phyloP scores from a whole-genome alignment of 2,329 filamentous ascomycete genomes.

The Sarocladium kiliense region DNA sequence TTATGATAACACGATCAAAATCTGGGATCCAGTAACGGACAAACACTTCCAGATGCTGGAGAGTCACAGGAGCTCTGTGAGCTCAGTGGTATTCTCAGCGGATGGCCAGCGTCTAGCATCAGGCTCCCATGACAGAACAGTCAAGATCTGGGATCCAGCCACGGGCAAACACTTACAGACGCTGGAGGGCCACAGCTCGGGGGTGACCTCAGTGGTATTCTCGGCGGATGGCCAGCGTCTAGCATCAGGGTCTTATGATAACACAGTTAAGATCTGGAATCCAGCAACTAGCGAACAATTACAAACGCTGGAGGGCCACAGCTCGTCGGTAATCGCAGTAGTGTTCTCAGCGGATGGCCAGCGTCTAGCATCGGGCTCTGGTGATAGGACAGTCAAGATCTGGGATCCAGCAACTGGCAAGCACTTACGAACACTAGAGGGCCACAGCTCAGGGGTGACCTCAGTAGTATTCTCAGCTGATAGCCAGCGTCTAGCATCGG shows the following conservation, averaged over 20 bases:
- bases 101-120: not conserved
- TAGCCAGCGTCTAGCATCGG: not conserved
- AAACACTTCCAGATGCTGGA: constrained; percentile 11
- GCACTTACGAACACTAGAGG: too few species aligned
- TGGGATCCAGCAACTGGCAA: too few species aligned
- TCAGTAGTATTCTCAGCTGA: not conserved
- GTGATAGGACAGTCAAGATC: too few species aligned
- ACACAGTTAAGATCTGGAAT: constrained; percentile 9
- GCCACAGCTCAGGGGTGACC: too few species aligned
- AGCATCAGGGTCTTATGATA: constrained; percentile 2
- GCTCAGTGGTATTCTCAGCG: not conserved
- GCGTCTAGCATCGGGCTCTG: not conserved
- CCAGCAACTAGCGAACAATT: not conserved
- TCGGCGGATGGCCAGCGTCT: constrained; percentile 6
- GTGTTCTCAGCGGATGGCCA: constrained; percentile 6
- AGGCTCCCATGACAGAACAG: not conserved
- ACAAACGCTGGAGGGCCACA: constrained; percentile 6
- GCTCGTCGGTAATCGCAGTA: not conserved
- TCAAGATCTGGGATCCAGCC: not conserved
- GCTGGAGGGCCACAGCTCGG: not conserved
- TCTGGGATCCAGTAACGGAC: constrained; percentile 3
- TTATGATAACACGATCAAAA: not conserved
- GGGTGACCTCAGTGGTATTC: not conserved
- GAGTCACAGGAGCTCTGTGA: constrained; percentile 2
- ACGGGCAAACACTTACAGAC: not conserved